Percentiles rank a stretch among this genome's conserved stretches.
Evolutionary conservation across 176 grass and related monocot species (phyloP).

Genomic region (Thalia dealbata): DNA sequence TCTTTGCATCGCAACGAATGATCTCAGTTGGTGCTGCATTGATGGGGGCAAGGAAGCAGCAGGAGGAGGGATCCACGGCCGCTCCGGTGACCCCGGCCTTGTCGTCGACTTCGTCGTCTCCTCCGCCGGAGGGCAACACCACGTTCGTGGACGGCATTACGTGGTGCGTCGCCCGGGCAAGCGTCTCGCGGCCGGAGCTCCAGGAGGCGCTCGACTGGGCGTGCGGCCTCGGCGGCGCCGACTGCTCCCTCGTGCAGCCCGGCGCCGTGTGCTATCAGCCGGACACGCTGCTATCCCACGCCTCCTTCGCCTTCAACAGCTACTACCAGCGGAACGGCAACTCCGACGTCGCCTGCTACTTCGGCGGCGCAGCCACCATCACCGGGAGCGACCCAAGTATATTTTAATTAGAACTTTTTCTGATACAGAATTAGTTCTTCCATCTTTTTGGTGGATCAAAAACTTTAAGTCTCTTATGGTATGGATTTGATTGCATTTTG

Average conservation of each 20-base stretch:
- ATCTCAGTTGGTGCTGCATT: slow-evolving; percentile 17
- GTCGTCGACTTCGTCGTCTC: too few species aligned
- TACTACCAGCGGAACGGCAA: slow-evolving; percentile 99
- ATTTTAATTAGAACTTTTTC: too few species aligned
- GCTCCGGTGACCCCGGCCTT: slow-evolving; percentile 28
- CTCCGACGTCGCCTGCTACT: slow-evolving; percentile 83
- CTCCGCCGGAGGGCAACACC: slow-evolving; percentile 76
- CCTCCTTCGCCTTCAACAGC: slow-evolving; percentile 92
- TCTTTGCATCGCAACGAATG: too few species aligned
- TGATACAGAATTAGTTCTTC: too few species aligned
- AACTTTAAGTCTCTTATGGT: neutral
- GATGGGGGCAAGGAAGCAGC: neutral
- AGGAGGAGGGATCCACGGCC: slow-evolving; percentile 46
- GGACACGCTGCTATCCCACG: slow-evolving; percentile 67
- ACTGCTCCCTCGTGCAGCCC: slow-evolving; percentile 60
- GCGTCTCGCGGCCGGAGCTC: slow-evolving; percentile 57
- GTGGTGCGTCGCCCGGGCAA: slow-evolving; percentile 75
- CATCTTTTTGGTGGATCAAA: neutral
- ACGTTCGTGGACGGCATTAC: slow-evolving; percentile 72
- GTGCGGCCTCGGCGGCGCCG: slow-evolving; percentile 61
- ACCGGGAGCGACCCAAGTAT: slow-evolving; percentile 72
- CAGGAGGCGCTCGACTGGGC: slow-evolving; percentile 90
- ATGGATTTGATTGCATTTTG: neutral
- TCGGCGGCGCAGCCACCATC: slow-evolving; percentile 62
- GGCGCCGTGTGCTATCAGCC: slow-evolving; percentile 61